Evolutionary conservation across 2,329 filamentous ascomycete genomes (phyloP), one percentile per base, ranked within the genome.

Genomic region (Ophiostoma fasciatum): DNA sequence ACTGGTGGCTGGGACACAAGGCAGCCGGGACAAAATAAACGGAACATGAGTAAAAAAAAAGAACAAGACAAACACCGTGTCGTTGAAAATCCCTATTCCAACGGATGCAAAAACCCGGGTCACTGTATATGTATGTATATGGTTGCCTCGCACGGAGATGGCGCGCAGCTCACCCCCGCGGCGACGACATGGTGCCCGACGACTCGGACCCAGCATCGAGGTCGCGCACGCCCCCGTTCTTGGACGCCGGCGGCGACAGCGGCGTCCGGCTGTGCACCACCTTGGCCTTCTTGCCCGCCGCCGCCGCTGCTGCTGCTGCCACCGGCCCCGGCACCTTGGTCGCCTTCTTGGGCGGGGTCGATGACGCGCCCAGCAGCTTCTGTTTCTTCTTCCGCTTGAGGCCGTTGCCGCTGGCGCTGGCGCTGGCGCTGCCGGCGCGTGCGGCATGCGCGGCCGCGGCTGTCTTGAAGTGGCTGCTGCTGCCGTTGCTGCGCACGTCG

Each of bases 111-210:
- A n/a, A n/a, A n/a, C n/a, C n/a, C n/a, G n/a, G n/a, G n/a, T n/a
- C n/a, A n/a, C n/a, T n/a, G n/a, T n/a, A n/a, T n/a, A n/a, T n/a
- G n/a, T n/a, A n/a, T n/a, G n/a, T n/a, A n/a, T n/a, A n/a, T n/a
- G n/a, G n/a, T n/a, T n/a, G n/a, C n/a, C n/a, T n/a, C n/a, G n/a
- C n/a, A 17, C 5, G n/a, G 15, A 5, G 4, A 4, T 17, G 8
- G n/a, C 12, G 8, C 9, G 13, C 17, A 10, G n/a, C 14, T 35
- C 19, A 44, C 3, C 28, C 59, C 59, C 57, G 65, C 14, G 69
- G 69, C 13, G 69, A 72, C 1, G 69, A 73, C 40, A 71, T 50
- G 0, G 66, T 66, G 14, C 63, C 70, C 1, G 68, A 71, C 28
- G 68, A 71, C 47, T 74, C 70, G 13, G 68, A 71, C 42, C 64